A percentile compares a stretch with the other conserved stretches of the same genome.
phyloP scores from a whole-genome alignment of 306 rosid genomes.

The Sophora flavescens region DNA sequence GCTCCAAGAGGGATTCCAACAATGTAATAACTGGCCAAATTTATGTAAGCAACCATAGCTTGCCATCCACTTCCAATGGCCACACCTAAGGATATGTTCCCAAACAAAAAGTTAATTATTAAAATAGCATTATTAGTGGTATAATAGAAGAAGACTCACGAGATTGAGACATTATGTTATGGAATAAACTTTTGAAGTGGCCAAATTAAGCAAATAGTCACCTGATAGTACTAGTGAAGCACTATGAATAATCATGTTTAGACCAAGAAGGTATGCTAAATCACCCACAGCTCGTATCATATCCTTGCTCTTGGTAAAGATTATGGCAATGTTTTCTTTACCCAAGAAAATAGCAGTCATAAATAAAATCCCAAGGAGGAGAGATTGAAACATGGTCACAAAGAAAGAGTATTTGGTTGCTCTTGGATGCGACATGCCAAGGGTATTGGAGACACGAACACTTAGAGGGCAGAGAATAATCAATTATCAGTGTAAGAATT shows the following conservation, averaged over 20 bases:
- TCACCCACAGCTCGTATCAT: slow-evolving; percentile 39
- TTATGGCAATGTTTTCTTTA: slow-evolving; percentile 24
- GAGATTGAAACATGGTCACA: slow-evolving; percentile 55
- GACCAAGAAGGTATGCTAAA: slow-evolving; percentile 49
- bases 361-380: slow-evolving; percentile 51
- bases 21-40: slow-evolving; percentile 61
- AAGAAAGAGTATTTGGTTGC: slow-evolving; percentile 58
- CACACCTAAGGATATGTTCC: slow-evolving; percentile 50
- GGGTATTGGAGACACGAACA: slow-evolving; percentile 68
- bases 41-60: slow-evolving; percentile 63
- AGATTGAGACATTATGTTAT: background rate
- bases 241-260: slow-evolving; percentile 34
- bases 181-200: background rate
- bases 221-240: slow-evolving; percentile 56
- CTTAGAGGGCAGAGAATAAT: slow-evolving; percentile 41
- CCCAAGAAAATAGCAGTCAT: slow-evolving; percentile 43
- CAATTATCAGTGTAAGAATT: slow-evolving; percentile 14
- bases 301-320: slow-evolving; percentile 46
- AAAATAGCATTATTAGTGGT: too few species aligned
- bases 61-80: slow-evolving; percentile 77
- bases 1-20: slow-evolving; percentile 65
- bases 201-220: background rate
- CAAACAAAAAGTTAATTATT: background rate
- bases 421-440: slow-evolving; percentile 65
- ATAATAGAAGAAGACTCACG: too few species aligned